These are phyloP conservation scores for Monosporascus sp. DNA, from an alignment of 2,329 filamentous ascomycete genomes.

Conservation along the genomic window DNA sequence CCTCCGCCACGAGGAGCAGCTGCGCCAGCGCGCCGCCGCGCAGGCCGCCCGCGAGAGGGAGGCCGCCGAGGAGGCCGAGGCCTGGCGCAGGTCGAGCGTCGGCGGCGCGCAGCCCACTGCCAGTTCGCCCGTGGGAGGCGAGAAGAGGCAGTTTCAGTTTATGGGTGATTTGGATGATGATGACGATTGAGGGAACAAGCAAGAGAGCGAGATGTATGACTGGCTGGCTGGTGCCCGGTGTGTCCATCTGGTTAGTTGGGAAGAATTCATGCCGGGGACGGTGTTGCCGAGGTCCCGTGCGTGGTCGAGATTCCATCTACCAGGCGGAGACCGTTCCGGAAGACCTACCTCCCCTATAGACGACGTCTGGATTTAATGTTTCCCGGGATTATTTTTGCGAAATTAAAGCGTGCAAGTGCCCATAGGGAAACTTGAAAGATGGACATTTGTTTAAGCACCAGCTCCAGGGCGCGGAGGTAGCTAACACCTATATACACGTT, in stretches of 20 bases:
- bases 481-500: too few relatives aligned
- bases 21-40: conserved; percentile 17
- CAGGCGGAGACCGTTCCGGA: too few relatives aligned
- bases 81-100: conserved; percentile 35
- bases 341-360: too few relatives aligned
- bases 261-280: background rate
- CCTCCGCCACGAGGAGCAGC: conserved; percentile 40
- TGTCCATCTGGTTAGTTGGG: background rate
- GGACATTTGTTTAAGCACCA: too few relatives aligned
- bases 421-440: too few relatives aligned
- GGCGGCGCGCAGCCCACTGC: conserved; percentile 19
- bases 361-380: too few relatives aligned
- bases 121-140: conserved; percentile 16
- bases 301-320: background rate
- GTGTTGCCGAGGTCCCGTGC: background rate
- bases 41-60: conserved; percentile 39
- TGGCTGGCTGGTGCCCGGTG: background rate
- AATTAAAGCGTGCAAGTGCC: too few relatives aligned
- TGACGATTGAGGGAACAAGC: conserved; percentile 22
- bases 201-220: background rate
- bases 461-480: too few relatives aligned
- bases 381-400: too few relatives aligned
- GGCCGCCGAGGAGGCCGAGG: conserved; percentile 26
- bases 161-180: conserved; percentile 51
- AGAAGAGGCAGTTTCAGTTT: conserved; percentile 54